Base-by-base conservation (phyloP, 2,329 filamentous ascomycete species). In the Pseudogymnoascus pannorum region DNA sequence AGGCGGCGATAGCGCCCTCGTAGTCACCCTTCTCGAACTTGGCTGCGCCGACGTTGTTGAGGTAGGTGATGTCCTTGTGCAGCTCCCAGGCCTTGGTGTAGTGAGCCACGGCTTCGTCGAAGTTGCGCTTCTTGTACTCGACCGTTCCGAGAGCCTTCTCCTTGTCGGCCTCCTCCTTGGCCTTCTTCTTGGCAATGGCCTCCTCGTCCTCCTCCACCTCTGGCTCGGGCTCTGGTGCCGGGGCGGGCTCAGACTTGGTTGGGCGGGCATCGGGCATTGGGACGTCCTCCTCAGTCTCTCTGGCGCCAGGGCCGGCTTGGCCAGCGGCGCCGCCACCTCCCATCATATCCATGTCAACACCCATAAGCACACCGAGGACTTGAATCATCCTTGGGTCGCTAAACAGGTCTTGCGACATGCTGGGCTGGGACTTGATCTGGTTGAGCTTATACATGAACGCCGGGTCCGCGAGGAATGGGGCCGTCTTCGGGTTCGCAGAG, bases 111-210 rank as follows among this genome's bases (percentile, higher is more conserved):
- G 94, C 94, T 72, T 89, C 86, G 70, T 97, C 94, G 68, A 99
- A 97, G 73, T 97, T 87, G 68, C 91, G 88, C 84, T 97, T 97
- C 87, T 99, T 99, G 83, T 99, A 99, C 75, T 88, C 87, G 69
- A 94, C 91, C 12, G 93, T 99, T 62, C 94, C 94, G 62, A 95
- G 80, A 29, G 87, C 89, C 85, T 99, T 99, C 77, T 97, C 89
- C 74, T 92, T 90, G 69, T 99, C 94, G 48, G 92, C 94, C 65
- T 89, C 91, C 71, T 88, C 90, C 80, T 97, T 96, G 40, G 91
- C 91, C 80, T 94, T 90, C 77, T 89, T 89, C 77, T 92, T 92
- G 64, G 89, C 89, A 61, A 86, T 74, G 0, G 87, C 83, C 74
- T 97, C 94, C 71, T 96, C 92, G 67, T 96, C 91, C 71, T 91